Conservation (phyloP, 331 rosid genomes). For the Malus hybrid region DNA sequence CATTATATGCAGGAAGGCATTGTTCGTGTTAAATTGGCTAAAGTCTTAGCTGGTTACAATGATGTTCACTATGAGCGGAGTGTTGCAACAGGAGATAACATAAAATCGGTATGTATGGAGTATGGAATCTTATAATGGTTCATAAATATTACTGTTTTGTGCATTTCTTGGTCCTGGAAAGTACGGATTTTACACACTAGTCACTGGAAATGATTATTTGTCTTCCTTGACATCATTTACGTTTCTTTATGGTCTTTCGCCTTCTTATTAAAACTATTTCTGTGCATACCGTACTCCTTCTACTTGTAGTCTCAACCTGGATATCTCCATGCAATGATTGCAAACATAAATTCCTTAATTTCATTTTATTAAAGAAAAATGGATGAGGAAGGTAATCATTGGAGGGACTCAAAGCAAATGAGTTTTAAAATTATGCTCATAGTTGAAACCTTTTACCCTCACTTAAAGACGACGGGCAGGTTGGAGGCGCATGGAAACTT, state of each 20-base stretch:
- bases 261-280: neutral
- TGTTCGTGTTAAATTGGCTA: constrained; percentile 77
- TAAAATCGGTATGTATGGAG: constrained; percentile 61
- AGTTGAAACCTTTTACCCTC: no score
- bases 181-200: neutral
- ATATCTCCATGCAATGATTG: no score
- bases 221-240: constrained; percentile 2
- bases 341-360: neutral
- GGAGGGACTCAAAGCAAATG: no score
- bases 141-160: neutral
- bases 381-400: no score
- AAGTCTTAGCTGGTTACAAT: constrained; percentile 52
- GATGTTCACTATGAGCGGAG: constrained; percentile 86
- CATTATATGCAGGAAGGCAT: constrained; percentile 73
- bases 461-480: neutral
- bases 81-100: constrained; percentile 66
- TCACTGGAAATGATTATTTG: constrained; percentile 3
- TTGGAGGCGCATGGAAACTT: neutral
- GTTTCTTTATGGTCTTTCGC: no score
- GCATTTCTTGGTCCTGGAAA: neutral
- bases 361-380: neutral
- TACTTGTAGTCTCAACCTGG: neutral
- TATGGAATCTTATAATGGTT: constrained; percentile 2
- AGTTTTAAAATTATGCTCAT: neutral
- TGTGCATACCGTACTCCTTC: neutral